Percentiles rank a stretch among this genome's conserved stretches.
phyloP scores from a whole-genome alignment of 495 filamentous ascomycete genomes.

The Xylaria venustula region DNA sequence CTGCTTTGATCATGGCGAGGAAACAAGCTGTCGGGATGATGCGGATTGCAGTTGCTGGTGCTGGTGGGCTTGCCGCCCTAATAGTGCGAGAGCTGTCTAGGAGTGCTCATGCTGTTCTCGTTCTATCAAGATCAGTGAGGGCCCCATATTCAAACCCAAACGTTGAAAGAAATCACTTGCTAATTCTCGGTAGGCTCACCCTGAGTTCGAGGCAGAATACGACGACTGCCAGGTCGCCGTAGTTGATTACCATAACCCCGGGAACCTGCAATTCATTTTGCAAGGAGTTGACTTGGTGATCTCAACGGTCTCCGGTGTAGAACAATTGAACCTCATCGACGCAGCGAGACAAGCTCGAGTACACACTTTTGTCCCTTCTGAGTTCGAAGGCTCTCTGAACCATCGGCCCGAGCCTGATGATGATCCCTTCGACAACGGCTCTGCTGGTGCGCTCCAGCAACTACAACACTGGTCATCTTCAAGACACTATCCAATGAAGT shows the following conservation, averaged over 20 bases:
- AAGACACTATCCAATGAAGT: conserved; percentile 51
- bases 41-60: conserved; percentile 73
- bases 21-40: conserved; percentile 49
- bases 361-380: conserved; percentile 68
- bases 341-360: conserved; percentile 65
- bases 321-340: conserved; percentile 71
- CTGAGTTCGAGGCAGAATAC: conserved; percentile 41
- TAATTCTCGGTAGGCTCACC: conserved; percentile 33
- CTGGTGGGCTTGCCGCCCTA: conserved; percentile 63
- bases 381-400: conserved; percentile 63
- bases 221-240: conserved; percentile 57
- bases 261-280: conserved; percentile 59
- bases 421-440: conserved; percentile 54
- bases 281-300: conserved; percentile 72
- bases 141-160: not conserved
- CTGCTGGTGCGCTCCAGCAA: conserved; percentile 48
- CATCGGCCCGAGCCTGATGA: conserved; percentile 41
- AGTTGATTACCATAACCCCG: conserved; percentile 60
- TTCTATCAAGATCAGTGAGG: conserved; percentile 64
- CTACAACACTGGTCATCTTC: conserved; percentile 52
- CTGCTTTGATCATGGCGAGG: conserved; percentile 35
- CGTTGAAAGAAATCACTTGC: conserved; percentile 21
- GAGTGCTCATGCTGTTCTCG: conserved; percentile 62
- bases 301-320: conserved; percentile 63
- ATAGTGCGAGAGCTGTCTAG: conserved; percentile 60